Evolutionary conservation across 192 early-diverging fungal genomes (phyloP).

Genomic region (Rhizophagus sp.): DNA sequence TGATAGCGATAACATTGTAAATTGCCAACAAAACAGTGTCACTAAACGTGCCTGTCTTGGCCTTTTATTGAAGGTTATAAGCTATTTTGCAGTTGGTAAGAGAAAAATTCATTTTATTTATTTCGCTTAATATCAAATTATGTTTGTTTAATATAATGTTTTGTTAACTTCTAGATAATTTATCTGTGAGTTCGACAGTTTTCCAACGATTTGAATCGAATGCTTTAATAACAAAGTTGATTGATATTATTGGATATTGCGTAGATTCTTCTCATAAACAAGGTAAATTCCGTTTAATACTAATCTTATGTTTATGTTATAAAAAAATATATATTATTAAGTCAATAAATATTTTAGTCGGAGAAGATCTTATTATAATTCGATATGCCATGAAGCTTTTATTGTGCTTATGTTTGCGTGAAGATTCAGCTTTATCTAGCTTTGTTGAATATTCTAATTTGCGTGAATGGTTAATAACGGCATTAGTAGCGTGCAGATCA

Average conservation of each 20-base stretch:
- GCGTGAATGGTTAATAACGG: conserved; percentile 28
- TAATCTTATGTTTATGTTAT: neutral
- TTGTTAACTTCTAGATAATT: neutral
- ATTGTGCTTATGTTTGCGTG: conserved; percentile 27
- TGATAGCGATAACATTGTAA: neutral
- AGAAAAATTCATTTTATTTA: neutral
- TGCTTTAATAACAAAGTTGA: conserved; percentile 14
- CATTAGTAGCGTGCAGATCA: conserved; percentile 24
- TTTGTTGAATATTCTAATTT: conserved; percentile 23
- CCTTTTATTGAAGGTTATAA: conserved; percentile 32
- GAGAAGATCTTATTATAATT: conserved; percentile 31
- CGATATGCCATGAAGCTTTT: conserved; percentile 27
- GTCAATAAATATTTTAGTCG: neutral
- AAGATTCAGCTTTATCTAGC: conserved; percentile 20
- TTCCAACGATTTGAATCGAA: conserved; percentile 12
- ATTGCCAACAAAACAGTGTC: conserved; percentile 21
- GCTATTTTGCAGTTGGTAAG: conserved; percentile 29
- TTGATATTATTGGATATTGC: conserved; percentile 24
- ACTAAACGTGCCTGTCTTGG: conserved; percentile 33
- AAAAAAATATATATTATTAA: neutral
- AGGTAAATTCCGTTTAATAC: neutral
- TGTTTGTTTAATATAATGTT: neutral
- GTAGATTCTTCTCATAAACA: conserved; percentile 26
- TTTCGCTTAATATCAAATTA: neutral
- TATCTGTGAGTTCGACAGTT: neutral